phyloP scores from a whole-genome alignment of 2,329 filamentous ascomycete genomes.

The Berkeleyomyces basicola region DNA sequence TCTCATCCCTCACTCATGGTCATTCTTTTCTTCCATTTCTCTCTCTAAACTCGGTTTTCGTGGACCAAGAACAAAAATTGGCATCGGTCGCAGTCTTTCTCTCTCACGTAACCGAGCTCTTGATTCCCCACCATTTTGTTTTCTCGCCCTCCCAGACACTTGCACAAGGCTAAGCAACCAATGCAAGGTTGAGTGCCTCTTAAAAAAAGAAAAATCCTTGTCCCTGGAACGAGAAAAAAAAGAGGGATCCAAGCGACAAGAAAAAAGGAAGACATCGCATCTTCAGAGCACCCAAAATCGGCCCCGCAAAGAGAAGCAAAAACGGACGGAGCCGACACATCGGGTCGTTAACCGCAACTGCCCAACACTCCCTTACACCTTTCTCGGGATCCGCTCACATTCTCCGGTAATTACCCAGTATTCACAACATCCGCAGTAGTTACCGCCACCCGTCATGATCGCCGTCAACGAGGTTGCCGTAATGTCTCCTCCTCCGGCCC shows the following conservation, averaged over 20 bases:
- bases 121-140: no score
- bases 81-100: not conserved
- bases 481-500: slow-evolving; percentile 26
- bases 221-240: not conserved
- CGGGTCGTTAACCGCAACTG: not conserved
- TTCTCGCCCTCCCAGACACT: not conserved
- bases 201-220: not conserved
- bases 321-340: not conserved
- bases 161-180: not conserved
- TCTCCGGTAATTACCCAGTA: not conserved
- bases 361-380: not conserved
- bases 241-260: not conserved
- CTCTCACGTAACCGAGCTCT: not conserved
- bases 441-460: not conserved
- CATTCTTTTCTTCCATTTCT: slow-evolving; percentile 6
- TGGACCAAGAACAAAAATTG: no score
- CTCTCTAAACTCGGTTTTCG: no score
- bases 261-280: no score
- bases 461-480: slow-evolving; percentile 1
- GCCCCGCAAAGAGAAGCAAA: not conserved
- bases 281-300: not conserved
- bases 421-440: not conserved
- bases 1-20: slow-evolving; percentile 10
- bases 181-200: not conserved
- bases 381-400: no score